Conservation (phyloP, 1,139 yeast genomes). For the Scheffersomyces insectosa region DNA sequence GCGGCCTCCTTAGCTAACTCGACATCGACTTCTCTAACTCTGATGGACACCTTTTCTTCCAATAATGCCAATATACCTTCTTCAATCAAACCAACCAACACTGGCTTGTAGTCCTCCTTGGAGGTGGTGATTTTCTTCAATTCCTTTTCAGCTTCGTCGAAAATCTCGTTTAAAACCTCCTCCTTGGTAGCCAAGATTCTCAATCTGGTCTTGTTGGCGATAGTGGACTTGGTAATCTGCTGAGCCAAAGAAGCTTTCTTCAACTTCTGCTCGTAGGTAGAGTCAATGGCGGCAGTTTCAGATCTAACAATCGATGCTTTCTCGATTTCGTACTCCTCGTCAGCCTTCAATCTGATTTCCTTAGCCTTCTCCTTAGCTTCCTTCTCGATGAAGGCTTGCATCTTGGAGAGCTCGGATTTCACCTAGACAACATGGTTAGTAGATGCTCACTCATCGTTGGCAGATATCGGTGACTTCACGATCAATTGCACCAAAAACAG, state of each 20-base stretch:
- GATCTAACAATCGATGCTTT: slow-evolving; percentile 92
- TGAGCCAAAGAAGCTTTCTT: slow-evolving; percentile 92
- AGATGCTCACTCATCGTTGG: too few relatives aligned
- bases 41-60: slow-evolving; percentile 66
- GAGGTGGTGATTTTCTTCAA: slow-evolving; percentile 54
- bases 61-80: slow-evolving; percentile 78
- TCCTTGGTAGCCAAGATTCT: slow-evolving; percentile 87
- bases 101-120: slow-evolving; percentile 60
- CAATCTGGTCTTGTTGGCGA: slow-evolving; percentile 92
- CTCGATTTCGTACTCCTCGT: slow-evolving; percentile 97
- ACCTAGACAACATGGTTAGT: slow-evolving; percentile 51
- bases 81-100: slow-evolving; percentile 75
- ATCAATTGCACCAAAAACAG: not conserved
- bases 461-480: too few relatives aligned
- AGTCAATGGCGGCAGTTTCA: slow-evolving; percentile 87
- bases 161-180: slow-evolving; percentile 71
- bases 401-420: slow-evolving; percentile 91
- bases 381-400: slow-evolving; percentile 98
- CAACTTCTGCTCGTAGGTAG: slow-evolving; percentile 75
- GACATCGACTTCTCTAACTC: slow-evolving; percentile 70
- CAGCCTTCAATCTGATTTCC: slow-evolving; percentile 93
- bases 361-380: slow-evolving; percentile 99
- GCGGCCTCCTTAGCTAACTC: slow-evolving; percentile 63
- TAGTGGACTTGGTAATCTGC: slow-evolving; percentile 93
- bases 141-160: slow-evolving; percentile 65